phyloP scores from a whole-genome alignment of 2,329 filamentous ascomycete species.

The Magnaporthales sp. region DNA sequence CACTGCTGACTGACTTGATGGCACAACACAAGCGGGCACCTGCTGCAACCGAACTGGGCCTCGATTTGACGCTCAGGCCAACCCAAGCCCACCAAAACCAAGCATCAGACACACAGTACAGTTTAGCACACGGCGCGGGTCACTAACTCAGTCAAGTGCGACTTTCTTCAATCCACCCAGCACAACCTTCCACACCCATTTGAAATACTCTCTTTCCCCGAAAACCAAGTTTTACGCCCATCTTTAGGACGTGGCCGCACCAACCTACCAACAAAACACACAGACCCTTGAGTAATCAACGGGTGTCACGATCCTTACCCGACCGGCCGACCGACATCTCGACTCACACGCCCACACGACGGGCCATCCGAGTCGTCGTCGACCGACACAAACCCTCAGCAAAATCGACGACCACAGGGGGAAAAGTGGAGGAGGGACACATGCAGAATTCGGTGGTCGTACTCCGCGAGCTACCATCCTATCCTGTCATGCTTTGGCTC shows the following conservation, averaged over 20 bases:
- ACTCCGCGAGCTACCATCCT: neutral
- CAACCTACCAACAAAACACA: neutral
- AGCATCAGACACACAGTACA: neutral
- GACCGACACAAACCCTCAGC: neutral
- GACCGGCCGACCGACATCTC: neutral
- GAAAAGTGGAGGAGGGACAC: neutral
- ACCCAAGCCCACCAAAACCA: neutral
- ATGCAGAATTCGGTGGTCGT: constrained; percentile 2
- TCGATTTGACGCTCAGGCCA: neutral
- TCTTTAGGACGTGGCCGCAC: neutral
- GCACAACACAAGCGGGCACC: neutral
- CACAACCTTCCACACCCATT: constrained; percentile 2
- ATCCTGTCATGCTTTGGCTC: constrained; percentile 3
- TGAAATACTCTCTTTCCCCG: constrained; percentile 1
- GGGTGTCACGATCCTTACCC: constrained; percentile 3
- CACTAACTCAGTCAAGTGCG: neutral
- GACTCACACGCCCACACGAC: neutral
- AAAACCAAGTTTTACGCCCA: neutral
- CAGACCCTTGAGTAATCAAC: neutral
- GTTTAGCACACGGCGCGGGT: neutral
- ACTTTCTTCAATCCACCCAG: neutral
- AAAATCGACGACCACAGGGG: neutral
- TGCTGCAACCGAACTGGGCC: neutral
- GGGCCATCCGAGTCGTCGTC: neutral
- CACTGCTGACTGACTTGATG: neutral